Base-by-base conservation (phyloP, 2,329 filamentous ascomycete species). In the Calonectria pseudoreteaudii region DNA sequence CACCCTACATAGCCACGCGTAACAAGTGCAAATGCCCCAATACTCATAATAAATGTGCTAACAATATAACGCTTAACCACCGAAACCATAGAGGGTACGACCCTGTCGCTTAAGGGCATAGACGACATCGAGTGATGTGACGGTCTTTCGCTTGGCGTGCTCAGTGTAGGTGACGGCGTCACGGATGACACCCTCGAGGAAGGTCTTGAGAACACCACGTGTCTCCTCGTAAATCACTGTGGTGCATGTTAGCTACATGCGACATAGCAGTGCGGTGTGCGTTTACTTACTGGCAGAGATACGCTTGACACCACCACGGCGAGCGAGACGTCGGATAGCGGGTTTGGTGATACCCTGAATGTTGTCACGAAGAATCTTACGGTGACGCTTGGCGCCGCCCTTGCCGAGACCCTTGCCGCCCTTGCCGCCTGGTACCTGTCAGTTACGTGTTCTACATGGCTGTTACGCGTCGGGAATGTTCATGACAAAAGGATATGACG, bases 261-360 rank as follows among this genome's bases (percentile, higher is more conserved):
- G 91, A 91, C 91, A 91, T 93, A 91, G 93, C 93, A 73, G 86
- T 92, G 31, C 50, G 8, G 14, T 18, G 11, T 10, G 0, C 41
- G 49, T 20, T 7, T 72, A 89, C 91, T 86, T 92, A 94, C 93
- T 97, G 86, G 96, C 96, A 84, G 95, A 98, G 84, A 98, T 98
- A 98, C 96, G 96, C 95, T 98, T 98, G 91, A 98, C 96, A 96
- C 96, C 96, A 88, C 96, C 96, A 97, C 96, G 95, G 90, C 96
- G 96, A 80, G 96, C 96, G 86, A 98, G 95, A 97, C 96, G 96
- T 84, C 96, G 94, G 88, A 98, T 98, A 83, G 96, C 96, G 83
- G 96, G 96, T 94, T 98, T 98, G 85, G 96, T 98, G 86, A 98
- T 98, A 89, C 96, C 96, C 91, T 98, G 96, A 86, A 98, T 98